Evolutionary conservation across 2,329 filamentous ascomycete genomes (phyloP), one percentile per base, ranked within the genome.

Genomic region (Polytolypa hystricis): DNA sequence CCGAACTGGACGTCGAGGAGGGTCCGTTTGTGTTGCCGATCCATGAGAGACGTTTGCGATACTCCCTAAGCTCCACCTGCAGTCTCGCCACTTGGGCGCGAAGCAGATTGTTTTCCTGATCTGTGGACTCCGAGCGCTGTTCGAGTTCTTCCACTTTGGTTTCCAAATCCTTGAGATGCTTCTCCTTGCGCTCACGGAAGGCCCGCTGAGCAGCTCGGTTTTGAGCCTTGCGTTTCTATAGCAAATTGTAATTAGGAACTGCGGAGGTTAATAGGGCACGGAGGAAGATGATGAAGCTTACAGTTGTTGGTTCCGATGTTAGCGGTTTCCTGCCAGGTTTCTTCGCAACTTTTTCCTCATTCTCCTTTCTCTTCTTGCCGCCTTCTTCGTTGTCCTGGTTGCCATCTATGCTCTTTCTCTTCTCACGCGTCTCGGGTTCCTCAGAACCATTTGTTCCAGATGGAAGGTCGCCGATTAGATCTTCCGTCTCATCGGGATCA

Each of bases 281-380:
- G 27, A 16, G 23, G 30, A 18, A 20, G 9, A 31, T 8, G 5
- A 27, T 9, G 20, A 15, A 35, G 76, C 87, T 68, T 78, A 96
- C 89, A 48, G 87, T 91, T 49, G 84, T 96, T 16, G 91, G 91
- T 61, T 96, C 91, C 15, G 84, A 93, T 32, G 85, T 96, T 52
- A 96, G 70, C 14, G 89, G 91, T 69, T 98, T 98, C 45, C 91
- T 77, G 34, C 91, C 91, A 4, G 91, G 89, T 65, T 96, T 98
- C 75, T 96, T 96, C 16, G 84, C 77, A 29, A 79, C 71, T 63
- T 91, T 94, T 30, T 87, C 84, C 38, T 85, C 79, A 40, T 80
- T 77, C 61, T 93, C 86, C 42, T 83, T 76, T 46, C 85, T 75
- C 67, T 87, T 91, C 40, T 77, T 75, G 47, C 75, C 76, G 30